Evolutionary conservation across 371 early-diverging fungal species (phyloP), one percentile per base, ranked within the genome.

Genomic region (Saksenaea vasiformis): DNA sequence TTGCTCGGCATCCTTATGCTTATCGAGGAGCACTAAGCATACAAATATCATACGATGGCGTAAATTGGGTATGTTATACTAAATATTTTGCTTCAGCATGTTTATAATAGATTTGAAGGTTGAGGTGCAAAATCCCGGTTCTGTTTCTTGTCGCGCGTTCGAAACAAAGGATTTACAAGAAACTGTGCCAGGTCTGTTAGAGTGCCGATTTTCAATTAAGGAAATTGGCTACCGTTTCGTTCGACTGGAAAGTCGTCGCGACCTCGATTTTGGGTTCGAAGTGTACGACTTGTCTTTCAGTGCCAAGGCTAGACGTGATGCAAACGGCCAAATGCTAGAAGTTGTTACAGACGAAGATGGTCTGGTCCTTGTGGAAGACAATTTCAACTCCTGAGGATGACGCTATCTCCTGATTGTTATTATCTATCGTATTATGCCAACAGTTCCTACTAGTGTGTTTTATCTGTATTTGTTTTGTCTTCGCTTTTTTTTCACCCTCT

Each of bases 201-300:
- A 78, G 38, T 82, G 82, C 56, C 56, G 53, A 27, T 80, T 80
- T 62, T 67, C 69, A 11, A 63, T 82, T 2, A 62, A 64, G 8
- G 76, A 79, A 31, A 84, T 76, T 3, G 79, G 80, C 0, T 82
- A 80, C 60, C 71, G 84, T 26, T 84, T 77, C 41, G 73, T 84
- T 24, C 80, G 79, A 27, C 57, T 84, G 19, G 64, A 72, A 28
- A 82, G 74, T 26, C 67, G 67, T 24, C 71, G 60, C 10, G 76
- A 80, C 35, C 36, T 70, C 47, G 71, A 78, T 53, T 80, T 69
- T 62, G 53, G 41, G 0, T 82, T 69, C 60, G 63, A 72, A 17
- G 69, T 84, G 0, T 61, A 80, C 64, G 84, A 84, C 26, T 65
- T 84, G 27, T 77, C 82, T 1, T 79, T 84, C 38, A 68, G 67